Base-by-base conservation (phyloP, 768 basidiomycete genomes). In the Crucibulum laeve region DNA sequence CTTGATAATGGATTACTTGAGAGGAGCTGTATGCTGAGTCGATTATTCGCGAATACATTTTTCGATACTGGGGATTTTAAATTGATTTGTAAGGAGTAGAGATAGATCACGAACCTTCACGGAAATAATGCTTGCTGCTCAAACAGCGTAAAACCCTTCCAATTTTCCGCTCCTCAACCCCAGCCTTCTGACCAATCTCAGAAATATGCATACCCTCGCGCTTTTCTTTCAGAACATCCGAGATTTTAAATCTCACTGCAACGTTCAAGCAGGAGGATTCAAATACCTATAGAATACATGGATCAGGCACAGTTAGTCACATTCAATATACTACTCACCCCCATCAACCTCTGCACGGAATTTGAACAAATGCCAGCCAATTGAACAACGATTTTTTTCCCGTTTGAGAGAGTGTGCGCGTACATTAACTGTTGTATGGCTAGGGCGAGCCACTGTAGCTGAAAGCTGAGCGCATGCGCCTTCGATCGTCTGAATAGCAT, bases 31-130 rank as follows among this genome's bases (percentile, higher is more conserved):
- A 62, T 49, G 37, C 65, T 68, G 8, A 74, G 57, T 3, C 68
- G 61, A 49, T 71, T 73, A 48, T 73, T 70, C 10, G 66, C 61
- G 41, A 69, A 73, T 0, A 66, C 62, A 35, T 68, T 59, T 2
- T 60, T 53, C 10, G 56, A 50, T 13, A 67, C 69, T 71, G 35
- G 2, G 19, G 4, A 7, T 3, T 33, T 40, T 14, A 22, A 34
- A 8, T n/a, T 36, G 10, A 21, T 40, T 40, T 8, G 23, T 10
- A 25, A 10, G 23, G 5, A 3, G 10, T 15, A 4, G 25, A 10
- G 6, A 4, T 7, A 36, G 11, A 40, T 7, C 10, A 25, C 11
- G 11, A 6, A 60, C 61, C 61, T 55, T 62, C 61, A 22, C 51
- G 50, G 49, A 69, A 76, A 43, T 60, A 57, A 48, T 74, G 68